phyloP scores from a whole-genome alignment of 805 yeast genomes.

The Ascoidea asiatica region DNA sequence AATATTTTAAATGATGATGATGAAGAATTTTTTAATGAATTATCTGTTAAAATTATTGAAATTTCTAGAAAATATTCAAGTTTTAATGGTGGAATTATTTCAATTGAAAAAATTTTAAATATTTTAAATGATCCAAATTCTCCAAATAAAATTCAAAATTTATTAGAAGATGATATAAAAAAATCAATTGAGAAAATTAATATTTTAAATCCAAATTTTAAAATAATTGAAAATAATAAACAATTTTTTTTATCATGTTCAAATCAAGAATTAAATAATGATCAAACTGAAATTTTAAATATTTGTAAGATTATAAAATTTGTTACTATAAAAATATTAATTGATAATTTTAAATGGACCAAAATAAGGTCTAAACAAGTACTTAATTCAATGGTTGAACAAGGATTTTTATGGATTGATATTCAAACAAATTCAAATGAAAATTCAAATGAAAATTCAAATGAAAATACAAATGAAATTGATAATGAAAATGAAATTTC shows the following conservation, averaged over 20 bases:
- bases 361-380: constrained; percentile 43
- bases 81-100: constrained; percentile 72
- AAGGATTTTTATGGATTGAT: constrained; percentile 72
- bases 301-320: constrained; percentile 70
- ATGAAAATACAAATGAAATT: too few species aligned
- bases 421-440: constrained; percentile 23
- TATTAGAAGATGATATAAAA: constrained; percentile 37
- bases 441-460: too few species aligned
- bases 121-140: constrained; percentile 16
- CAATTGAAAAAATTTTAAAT: constrained; percentile 38
- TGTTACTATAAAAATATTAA: constrained; percentile 46
- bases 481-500: constrained; percentile 19
- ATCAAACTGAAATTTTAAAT: constrained; percentile 60
- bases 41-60: constrained; percentile 67
- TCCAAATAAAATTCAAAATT: constrained; percentile 14
- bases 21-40: constrained; percentile 47
- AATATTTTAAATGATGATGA: constrained; percentile 18
- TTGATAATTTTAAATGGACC: constrained; percentile 73
- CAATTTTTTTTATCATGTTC: constrained; percentile 44
- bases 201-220: constrained; percentile 59
- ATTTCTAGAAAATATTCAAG: constrained; percentile 56
- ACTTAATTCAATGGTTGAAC: constrained; percentile 65
- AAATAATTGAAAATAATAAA: constrained; percentile 17
- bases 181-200: constrained; percentile 39
- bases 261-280: constrained; percentile 51